Percentiles rank a stretch among this genome's conserved stretches.
Conservation (phyloP, 176 grass and related monocot genomes). For the Zizania latifolia region DNA sequence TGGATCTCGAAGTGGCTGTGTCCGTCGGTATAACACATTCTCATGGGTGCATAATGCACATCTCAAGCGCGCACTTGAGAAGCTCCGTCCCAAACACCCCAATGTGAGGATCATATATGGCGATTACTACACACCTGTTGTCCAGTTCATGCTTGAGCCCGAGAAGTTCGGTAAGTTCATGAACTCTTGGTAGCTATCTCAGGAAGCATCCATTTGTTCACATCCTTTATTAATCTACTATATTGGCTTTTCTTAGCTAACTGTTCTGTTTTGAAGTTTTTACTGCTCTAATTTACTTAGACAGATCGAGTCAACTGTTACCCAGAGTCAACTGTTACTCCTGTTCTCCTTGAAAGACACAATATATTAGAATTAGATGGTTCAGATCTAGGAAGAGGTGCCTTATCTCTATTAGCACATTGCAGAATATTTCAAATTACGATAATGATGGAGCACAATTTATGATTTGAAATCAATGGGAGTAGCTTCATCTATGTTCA, state of each 20-base stretch:
- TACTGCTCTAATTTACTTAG: neutral
- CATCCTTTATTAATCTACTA: neutral
- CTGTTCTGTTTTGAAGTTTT: neutral
- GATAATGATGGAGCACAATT: neutral
- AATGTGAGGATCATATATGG: constrained; percentile 68
- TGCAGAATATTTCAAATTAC: constrained; percentile 1
- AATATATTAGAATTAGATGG: constrained; percentile 33
- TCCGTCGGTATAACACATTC: constrained; percentile 63
- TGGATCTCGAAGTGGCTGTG: constrained; percentile 50
- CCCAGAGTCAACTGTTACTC: neutral
- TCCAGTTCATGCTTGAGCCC: constrained; percentile 68
- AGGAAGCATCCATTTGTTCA: constrained; percentile 5
- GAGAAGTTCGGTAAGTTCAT: constrained; percentile 65
- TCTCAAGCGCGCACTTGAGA: constrained; percentile 49
- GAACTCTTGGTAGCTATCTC: neutral
- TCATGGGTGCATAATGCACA: constrained; percentile 68
- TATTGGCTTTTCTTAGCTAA: neutral
- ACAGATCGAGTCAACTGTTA: constrained; percentile 11
- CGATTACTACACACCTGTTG: constrained; percentile 75
- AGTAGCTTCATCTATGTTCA: constrained; percentile 8
- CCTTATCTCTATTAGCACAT: neutral
- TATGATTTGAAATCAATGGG: neutral
- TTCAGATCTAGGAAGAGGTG: constrained; percentile 27
- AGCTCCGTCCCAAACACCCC: constrained; percentile 64
- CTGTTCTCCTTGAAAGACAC: constrained; percentile 15